These are phyloP conservation scores for Dothideomycetes sp. DNA, from an alignment of 2,329 filamentous ascomycete species.

Conservation along the genomic window DNA sequence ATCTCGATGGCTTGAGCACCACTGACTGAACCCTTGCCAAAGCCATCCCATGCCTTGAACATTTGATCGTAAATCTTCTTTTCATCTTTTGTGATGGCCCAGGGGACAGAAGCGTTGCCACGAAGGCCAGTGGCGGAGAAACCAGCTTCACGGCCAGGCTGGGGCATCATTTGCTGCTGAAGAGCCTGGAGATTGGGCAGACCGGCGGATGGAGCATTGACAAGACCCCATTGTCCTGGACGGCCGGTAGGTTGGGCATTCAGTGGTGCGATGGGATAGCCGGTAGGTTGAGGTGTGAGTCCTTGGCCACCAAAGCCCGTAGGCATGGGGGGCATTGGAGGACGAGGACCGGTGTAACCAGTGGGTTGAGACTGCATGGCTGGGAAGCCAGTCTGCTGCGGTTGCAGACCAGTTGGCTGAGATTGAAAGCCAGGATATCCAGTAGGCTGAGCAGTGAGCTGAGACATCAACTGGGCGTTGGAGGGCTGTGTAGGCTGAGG, in stretches of 20 bases:
- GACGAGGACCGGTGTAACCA: slow-evolving; percentile 69
- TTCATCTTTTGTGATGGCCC: slow-evolving; percentile 97
- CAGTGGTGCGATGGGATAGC: slow-evolving; percentile 50
- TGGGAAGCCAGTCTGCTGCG: slow-evolving; percentile 41
- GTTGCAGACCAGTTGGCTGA: slow-evolving; percentile 55
- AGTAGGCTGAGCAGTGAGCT: slow-evolving; percentile 43
- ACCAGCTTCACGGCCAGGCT: slow-evolving; percentile 76
- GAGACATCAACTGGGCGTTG: slow-evolving; percentile 49
- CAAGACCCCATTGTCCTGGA: slow-evolving; percentile 95
- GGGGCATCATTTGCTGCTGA: slow-evolving; percentile 93
- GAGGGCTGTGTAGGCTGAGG: slow-evolving; percentile 50
- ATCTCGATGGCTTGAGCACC: slow-evolving; percentile 94
- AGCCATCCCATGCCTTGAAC: slow-evolving; percentile 93
- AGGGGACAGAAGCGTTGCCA: slow-evolving; percentile 91
- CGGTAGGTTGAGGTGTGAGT: slow-evolving; percentile 51
- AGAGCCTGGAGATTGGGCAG: slow-evolving; percentile 89
- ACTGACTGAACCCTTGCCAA: slow-evolving; percentile 83
- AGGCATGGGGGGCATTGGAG: slow-evolving; percentile 75
- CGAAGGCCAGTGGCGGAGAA: slow-evolving; percentile 81
- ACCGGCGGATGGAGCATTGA: slow-evolving; percentile 82
- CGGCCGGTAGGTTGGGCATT: slow-evolving; percentile 90
- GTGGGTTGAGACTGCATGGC: slow-evolving; percentile 57
- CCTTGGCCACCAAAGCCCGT: slow-evolving; percentile 57
- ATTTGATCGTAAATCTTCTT: slow-evolving; percentile 93
- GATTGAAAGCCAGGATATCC: slow-evolving; percentile 22